Conservation (phyloP, 495 filamentous ascomycete species). For the Aspergillus homomorphus region DNA sequence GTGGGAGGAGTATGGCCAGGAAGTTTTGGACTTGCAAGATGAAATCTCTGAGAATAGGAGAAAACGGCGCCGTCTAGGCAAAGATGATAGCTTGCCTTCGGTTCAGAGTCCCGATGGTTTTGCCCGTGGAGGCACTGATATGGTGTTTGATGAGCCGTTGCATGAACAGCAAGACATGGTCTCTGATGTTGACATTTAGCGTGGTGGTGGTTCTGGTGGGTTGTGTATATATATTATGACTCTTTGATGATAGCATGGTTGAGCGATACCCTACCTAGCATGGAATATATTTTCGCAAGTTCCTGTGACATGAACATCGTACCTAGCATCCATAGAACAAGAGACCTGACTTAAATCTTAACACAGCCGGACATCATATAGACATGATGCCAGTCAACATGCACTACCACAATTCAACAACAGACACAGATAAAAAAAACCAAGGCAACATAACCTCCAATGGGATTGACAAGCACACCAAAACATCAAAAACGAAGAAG, state of each 20-base stretch:
- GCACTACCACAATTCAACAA: no score
- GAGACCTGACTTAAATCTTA: no score
- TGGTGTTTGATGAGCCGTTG: no score
- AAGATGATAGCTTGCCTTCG: neutral
- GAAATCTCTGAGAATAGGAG: conserved; percentile 32
- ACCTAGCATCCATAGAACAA: neutral
- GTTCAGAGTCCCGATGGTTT: neutral
- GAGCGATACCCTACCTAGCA: no score
- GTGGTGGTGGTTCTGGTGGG: neutral
- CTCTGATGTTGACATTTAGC: neutral
- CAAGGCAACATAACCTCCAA: no score
- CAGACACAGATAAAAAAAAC: neutral
- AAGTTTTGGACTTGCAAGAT: conserved; percentile 28
- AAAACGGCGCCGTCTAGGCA: conserved; percentile 29
- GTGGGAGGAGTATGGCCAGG: conserved; percentile 49
- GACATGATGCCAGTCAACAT: no score
- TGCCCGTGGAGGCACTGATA: no score
- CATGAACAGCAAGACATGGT: no score
- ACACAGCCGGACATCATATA: no score
- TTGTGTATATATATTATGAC: neutral
- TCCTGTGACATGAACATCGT: neutral
- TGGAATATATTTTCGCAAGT: neutral
- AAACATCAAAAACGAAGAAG: neutral
- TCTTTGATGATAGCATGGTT: neutral
- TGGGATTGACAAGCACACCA: neutral